A percentile compares a stretch with the other conserved stretches of the same genome.
phyloP scores from a whole-genome alignment of 371 early-diverging fungal species.

The Haplosporangium sp. region DNA sequence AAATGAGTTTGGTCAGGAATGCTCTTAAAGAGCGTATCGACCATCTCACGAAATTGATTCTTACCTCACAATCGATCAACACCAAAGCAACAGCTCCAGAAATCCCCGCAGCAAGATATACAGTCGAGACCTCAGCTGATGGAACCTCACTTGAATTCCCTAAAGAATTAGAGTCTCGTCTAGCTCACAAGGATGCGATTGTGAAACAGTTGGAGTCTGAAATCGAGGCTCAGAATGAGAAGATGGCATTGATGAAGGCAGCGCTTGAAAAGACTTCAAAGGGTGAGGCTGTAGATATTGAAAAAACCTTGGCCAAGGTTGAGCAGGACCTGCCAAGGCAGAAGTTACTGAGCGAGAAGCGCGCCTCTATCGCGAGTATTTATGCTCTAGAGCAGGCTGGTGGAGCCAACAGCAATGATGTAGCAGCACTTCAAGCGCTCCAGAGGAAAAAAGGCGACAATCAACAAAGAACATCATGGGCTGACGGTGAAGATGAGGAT shows the following conservation, averaged over 20 bases:
- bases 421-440: slow-evolving; percentile 16
- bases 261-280: slow-evolving; percentile 37
- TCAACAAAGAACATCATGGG: slow-evolving; percentile 3
- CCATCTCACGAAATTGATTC: slow-evolving; percentile 85
- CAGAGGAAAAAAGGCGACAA: slow-evolving; percentile 3
- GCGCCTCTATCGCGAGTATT: slow-evolving; percentile 43
- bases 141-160: slow-evolving; percentile 51
- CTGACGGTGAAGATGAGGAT: slow-evolving; percentile 15
- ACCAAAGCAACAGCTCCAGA: slow-evolving; percentile 18
- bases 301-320: slow-evolving; percentile 14
- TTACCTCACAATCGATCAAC: slow-evolving; percentile 72
- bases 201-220: slow-evolving; percentile 44
- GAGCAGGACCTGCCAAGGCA: slow-evolving; percentile 27
- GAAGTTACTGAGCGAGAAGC: slow-evolving; percentile 39
- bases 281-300: slow-evolving; percentile 31
- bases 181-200: slow-evolving; percentile 51
- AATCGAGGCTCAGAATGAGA: slow-evolving; percentile 44
- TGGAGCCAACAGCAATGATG: slow-evolving; percentile 18
- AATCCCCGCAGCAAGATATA: slow-evolving; percentile 19
- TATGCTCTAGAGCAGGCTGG: slow-evolving; percentile 19
- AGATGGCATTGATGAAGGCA: slow-evolving; percentile 34
- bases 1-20: slow-evolving; percentile 77
- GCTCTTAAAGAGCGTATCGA: slow-evolving; percentile 86
- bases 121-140: slow-evolving; percentile 47
- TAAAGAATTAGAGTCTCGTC: slow-evolving; percentile 47